Evolutionary conservation across 345 rosid genomes (phyloP).

Genomic region (Dipteronia dyeriana): DNA sequence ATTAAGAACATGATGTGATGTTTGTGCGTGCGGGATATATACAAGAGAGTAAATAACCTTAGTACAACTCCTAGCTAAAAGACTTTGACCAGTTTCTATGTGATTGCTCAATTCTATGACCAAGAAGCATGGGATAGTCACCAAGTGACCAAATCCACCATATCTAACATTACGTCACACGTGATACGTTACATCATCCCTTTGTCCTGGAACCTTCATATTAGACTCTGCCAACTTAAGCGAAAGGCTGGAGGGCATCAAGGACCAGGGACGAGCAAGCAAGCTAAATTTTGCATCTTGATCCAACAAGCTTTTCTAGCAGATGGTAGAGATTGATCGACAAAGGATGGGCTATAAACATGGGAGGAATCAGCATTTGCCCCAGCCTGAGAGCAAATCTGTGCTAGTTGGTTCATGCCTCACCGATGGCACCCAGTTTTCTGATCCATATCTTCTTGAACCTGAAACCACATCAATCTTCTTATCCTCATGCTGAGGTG

Average conservation of each 20-base stretch:
- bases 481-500: slow-evolving; percentile 54
- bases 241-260: slow-evolving; percentile 51
- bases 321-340: slow-evolving; percentile 38
- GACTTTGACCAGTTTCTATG: slow-evolving; percentile 51
- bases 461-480: slow-evolving; percentile 49
- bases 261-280: slow-evolving; percentile 49
- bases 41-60: slow-evolving; percentile 41
- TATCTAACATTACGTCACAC: slow-evolving; percentile 41
- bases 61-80: slow-evolving; percentile 67
- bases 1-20: neutral
- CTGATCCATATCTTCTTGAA: slow-evolving; percentile 52
- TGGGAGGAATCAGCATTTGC: slow-evolving; percentile 39
- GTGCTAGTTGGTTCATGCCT: slow-evolving; percentile 58
- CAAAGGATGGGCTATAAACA: slow-evolving; percentile 37
- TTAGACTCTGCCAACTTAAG: slow-evolving; percentile 45
- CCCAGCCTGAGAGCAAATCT: slow-evolving; percentile 64
- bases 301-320: slow-evolving; percentile 35
- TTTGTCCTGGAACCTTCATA: slow-evolving; percentile 31
- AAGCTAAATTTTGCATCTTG: slow-evolving; percentile 49
- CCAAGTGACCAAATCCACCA: slow-evolving; percentile 29
- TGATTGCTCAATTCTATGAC: slow-evolving; percentile 41
- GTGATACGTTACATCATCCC: slow-evolving; percentile 39
- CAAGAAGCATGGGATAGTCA: slow-evolving; percentile 46
- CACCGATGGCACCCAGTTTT: slow-evolving; percentile 46
- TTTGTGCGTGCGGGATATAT: neutral